These are phyloP conservation scores for Flammula alnicola DNA, from an alignment of 1,284 basidiomycete species.

Conservation along the genomic window DNA sequence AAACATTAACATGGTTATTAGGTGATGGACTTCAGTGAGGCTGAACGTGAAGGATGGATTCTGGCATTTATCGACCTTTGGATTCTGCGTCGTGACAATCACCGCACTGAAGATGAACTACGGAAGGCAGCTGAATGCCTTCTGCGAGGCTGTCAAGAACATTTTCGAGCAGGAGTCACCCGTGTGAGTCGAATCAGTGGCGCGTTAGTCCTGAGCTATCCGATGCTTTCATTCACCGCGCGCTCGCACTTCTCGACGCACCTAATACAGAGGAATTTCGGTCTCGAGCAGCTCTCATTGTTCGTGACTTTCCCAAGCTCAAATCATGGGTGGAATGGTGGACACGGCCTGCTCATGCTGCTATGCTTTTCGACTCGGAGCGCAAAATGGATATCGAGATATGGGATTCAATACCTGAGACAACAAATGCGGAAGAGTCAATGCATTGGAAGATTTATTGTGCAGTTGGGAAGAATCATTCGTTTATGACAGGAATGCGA, in stretches of 20 bases:
- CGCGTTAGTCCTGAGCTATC: constrained; percentile 15
- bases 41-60: constrained; percentile 30
- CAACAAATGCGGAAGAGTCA: constrained; percentile 35
- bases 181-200: constrained; percentile 25
- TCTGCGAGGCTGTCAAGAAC: constrained; percentile 31
- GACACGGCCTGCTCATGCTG: constrained; percentile 13
- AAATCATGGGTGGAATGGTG: constrained; percentile 34
- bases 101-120: constrained; percentile 21
- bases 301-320: constrained; percentile 21
- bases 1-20: constrained; percentile 9
- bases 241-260: constrained; percentile 13
- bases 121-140: constrained; percentile 18
- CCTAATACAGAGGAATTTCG: constrained; percentile 11
- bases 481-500: too few species aligned
- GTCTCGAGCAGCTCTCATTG: constrained; percentile 6
- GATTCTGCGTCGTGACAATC: constrained; percentile 3
- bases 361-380: constrained; percentile 26
- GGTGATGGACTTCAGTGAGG: constrained; percentile 36
- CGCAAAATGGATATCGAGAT: constrained; percentile 19
- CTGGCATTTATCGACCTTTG: constrained; percentile 30
- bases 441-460: constrained; percentile 34
- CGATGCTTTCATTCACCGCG: constrained; percentile 17
- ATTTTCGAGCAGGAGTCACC: constrained; percentile 27
- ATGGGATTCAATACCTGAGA: constrained; percentile 30
- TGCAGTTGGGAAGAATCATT: constrained; percentile 5